Evolutionary conservation across 2,329 filamentous ascomycete genomes (phyloP).

Genomic region (Myriosclerotinia scirpicola): DNA sequence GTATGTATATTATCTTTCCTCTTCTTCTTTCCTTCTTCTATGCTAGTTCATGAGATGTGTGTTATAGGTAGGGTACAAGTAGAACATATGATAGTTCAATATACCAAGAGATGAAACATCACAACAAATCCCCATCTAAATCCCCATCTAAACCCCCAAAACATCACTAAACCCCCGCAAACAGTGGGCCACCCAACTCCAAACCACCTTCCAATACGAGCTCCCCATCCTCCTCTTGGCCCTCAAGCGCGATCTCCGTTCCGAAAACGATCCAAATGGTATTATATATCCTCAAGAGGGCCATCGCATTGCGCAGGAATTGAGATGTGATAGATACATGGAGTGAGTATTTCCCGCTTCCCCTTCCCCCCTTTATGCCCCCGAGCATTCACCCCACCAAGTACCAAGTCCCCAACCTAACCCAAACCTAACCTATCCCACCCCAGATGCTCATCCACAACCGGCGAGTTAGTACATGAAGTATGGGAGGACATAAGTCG

Average conservation of each 20-base stretch:
- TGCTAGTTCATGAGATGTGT: too few species aligned
- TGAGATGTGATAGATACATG: constrained; percentile 62
- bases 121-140: not conserved
- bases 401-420: not conserved
- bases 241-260: constrained; percentile 59
- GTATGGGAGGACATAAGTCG: constrained; percentile 24
- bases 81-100: too few species aligned
- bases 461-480: constrained; percentile 21
- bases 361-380: not conserved
- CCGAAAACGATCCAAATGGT: constrained; percentile 58
- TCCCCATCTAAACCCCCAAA: too few species aligned
- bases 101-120: too few species aligned
- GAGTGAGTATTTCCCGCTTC: constrained; percentile 47
- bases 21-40: not conserved
- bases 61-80: too few species aligned
- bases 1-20: constrained; percentile 43
- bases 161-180: too few species aligned
- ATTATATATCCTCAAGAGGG: constrained; percentile 62
- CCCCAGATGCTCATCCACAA: constrained; percentile 18
- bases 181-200: constrained; percentile 59
- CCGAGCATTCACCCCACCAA: not conserved
- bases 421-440: too few species aligned
- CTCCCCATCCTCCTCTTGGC: constrained; percentile 59
- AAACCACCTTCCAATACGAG: constrained; percentile 49
- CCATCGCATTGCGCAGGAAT: constrained; percentile 55